phyloP scores from a whole-genome alignment of 257 asterid genomes.

The Gentiana macrophylla region DNA sequence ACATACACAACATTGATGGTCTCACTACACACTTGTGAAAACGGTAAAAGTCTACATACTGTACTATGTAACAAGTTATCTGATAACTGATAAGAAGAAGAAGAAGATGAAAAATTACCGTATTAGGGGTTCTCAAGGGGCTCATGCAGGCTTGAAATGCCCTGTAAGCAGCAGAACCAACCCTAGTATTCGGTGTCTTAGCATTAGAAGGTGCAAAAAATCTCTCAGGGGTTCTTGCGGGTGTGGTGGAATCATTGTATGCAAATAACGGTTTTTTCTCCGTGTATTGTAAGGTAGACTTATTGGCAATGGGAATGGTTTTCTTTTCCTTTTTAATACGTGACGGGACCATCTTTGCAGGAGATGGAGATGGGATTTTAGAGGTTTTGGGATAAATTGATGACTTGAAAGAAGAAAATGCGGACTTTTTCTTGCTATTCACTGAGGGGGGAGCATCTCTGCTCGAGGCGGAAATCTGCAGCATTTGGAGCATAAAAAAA shows the following conservation, averaged over 20 bases:
- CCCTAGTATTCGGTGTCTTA: slow-evolving; percentile 27
- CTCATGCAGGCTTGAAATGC: slow-evolving; percentile 28
- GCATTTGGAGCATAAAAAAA: neutral
- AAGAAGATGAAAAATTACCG: slow-evolving; percentile 18
- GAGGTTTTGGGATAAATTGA: slow-evolving; percentile 36
- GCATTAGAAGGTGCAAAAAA: slow-evolving; percentile 19
- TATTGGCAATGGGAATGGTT: slow-evolving; percentile 20
- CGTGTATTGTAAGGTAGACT: slow-evolving; percentile 18
- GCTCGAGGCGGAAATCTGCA: slow-evolving; percentile 28
- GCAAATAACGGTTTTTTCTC: slow-evolving; percentile 35
- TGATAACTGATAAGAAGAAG: neutral
- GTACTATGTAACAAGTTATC: neutral
- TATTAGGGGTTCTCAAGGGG: slow-evolving; percentile 50
- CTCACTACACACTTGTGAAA: neutral
- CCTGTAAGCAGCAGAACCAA: slow-evolving; percentile 13
- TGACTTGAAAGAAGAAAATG: slow-evolving; percentile 39
- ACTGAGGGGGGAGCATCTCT: slow-evolving; percentile 41
- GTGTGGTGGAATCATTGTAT: slow-evolving; percentile 29
- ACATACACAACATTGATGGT: slow-evolving; percentile 2
- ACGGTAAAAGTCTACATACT: too few species aligned
- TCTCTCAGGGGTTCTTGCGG: slow-evolving; percentile 37
- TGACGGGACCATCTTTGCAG: slow-evolving; percentile 36
- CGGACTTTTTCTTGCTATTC: slow-evolving; percentile 41
- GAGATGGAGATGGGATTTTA: slow-evolving; percentile 29
- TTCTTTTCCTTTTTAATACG: slow-evolving; percentile 34